Conservation (phyloP, 2,329 filamentous ascomycete species). For the Fusarium sp. region DNA sequence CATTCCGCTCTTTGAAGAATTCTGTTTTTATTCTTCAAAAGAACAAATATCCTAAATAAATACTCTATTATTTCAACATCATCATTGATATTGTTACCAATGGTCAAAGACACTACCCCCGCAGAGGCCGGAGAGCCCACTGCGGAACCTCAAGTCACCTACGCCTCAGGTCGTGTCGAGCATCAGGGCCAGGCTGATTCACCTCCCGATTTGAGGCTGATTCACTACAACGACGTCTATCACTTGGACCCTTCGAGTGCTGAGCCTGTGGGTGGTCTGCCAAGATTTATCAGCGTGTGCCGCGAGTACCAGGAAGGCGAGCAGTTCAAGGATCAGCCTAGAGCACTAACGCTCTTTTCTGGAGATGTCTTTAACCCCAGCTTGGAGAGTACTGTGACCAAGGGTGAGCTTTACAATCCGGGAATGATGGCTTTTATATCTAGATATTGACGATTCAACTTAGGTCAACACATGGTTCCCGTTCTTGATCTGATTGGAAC, state of each 20-base stretch:
- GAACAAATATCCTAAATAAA: neutral
- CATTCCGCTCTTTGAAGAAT: conserved; percentile 9
- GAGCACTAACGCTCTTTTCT: conserved; percentile 83
- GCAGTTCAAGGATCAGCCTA: conserved; percentile 70
- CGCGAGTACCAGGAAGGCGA: conserved; percentile 76
- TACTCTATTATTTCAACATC: neutral
- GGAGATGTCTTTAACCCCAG: conserved; percentile 94
- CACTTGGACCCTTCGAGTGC: conserved; percentile 80
- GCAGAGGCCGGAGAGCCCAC: conserved; percentile 31
- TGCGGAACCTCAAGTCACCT: conserved; percentile 43
- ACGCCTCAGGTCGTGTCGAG: conserved; percentile 38
- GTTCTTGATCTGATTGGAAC: conserved; percentile 82
- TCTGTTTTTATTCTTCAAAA: neutral
- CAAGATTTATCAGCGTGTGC: conserved; percentile 81
- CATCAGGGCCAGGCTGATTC: conserved; percentile 28
- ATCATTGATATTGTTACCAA: neutral
- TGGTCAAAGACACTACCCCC: conserved; percentile 32
- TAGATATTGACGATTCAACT: neutral
- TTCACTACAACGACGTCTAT: conserved; percentile 96
- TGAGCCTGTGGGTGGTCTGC: conserved; percentile 83
- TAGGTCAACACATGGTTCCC: conserved; percentile 86
- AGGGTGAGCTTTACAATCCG: conserved; percentile 62
- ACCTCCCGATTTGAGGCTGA: conserved; percentile 76
- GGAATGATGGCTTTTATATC: neutral
- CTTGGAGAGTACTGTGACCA: conserved; percentile 87